These are phyloP conservation scores for Barnettozyma hawaiiensis DNA, from an alignment of 1,139 yeast species.

Conservation along the genomic window DNA sequence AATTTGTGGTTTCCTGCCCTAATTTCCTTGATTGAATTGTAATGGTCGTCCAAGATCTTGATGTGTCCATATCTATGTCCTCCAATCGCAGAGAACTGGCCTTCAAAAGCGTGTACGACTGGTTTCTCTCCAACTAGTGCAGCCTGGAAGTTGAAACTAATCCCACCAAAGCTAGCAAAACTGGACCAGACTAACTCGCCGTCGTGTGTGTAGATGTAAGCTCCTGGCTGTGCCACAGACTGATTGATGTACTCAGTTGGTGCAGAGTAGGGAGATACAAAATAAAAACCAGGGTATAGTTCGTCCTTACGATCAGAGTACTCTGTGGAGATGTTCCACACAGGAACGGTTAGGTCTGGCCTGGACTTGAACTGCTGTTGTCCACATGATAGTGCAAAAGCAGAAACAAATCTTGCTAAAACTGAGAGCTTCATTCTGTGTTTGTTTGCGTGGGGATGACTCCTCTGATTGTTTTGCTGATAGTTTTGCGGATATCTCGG, in stretches of 20 bases:
- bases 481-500: no score
- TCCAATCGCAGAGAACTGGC: conserved; percentile 31
- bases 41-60: conserved; percentile 29
- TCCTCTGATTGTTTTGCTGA: no score
- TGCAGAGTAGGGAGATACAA: conserved; percentile 33
- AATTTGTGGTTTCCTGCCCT: conserved; percentile 33
- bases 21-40: conserved; percentile 30
- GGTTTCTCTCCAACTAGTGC: conserved; percentile 28
- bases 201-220: conserved; percentile 31
- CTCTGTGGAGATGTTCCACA: conserved; percentile 30
- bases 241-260: conserved; percentile 24
- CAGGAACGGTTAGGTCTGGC: conserved; percentile 34
- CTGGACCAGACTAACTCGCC: conserved; percentile 38
- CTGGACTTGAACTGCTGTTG: conserved; percentile 33
- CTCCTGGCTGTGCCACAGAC: conserved; percentile 30
- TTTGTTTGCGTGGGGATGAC: no score
- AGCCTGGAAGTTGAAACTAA: conserved; percentile 35
- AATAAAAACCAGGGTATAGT: conserved; percentile 29
- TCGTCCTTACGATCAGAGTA: conserved; percentile 14
- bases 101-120: conserved; percentile 32
- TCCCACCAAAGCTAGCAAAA: conserved; percentile 30
- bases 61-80: conserved; percentile 39
- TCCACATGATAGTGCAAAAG: conserved; percentile 26
- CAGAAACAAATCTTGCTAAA: not conserved
- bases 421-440: not conserved